Evolutionary conservation across 768 basidiomycete genomes (phyloP).

Genomic region (Boletus insuetus): DNA sequence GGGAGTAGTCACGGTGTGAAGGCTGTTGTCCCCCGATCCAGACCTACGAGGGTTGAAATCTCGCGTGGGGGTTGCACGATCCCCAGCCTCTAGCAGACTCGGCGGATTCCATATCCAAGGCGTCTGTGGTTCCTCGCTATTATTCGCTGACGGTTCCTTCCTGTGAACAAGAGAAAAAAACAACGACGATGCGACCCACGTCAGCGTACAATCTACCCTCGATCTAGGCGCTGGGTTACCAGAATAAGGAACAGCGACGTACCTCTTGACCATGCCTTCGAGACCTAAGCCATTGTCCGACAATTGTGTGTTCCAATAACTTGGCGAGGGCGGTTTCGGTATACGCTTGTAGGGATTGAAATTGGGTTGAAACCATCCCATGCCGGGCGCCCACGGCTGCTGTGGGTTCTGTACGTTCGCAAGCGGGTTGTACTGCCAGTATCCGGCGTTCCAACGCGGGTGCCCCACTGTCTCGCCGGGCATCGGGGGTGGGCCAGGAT

Average conservation of each 20-base stretch:
- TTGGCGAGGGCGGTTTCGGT: constrained; percentile 58
- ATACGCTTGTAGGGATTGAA: constrained; percentile 65
- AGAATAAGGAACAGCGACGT: constrained; percentile 24
- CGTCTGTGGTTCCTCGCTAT: constrained; percentile 44
- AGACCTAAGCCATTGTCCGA: constrained; percentile 64
- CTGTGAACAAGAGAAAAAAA: constrained; percentile 9
- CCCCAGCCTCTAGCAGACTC: constrained; percentile 33
- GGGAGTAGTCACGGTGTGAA: constrained; percentile 11
- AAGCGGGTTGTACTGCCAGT: constrained; percentile 50
- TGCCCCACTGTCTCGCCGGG: constrained; percentile 48
- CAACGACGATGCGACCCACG: neutral
- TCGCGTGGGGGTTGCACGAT: constrained; percentile 29
- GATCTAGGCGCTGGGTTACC: neutral
- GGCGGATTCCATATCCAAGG: constrained; percentile 76
- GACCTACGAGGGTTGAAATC: constrained; percentile 26
- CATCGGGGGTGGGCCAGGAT: constrained; percentile 51
- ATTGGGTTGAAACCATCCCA: constrained; percentile 30
- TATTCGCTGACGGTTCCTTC: constrained; percentile 32
- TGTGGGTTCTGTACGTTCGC: constrained; percentile 26
- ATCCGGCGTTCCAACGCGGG: constrained; percentile 48
- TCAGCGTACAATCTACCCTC: constrained; percentile 10
- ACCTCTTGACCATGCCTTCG: constrained; percentile 61
- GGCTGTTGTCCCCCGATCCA: constrained; percentile 20
- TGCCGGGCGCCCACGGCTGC: constrained; percentile 33
- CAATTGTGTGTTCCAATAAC: constrained; percentile 60